phyloP scores from a whole-genome alignment of 169 alveolate species.

The Miamiensis avidus region DNA sequence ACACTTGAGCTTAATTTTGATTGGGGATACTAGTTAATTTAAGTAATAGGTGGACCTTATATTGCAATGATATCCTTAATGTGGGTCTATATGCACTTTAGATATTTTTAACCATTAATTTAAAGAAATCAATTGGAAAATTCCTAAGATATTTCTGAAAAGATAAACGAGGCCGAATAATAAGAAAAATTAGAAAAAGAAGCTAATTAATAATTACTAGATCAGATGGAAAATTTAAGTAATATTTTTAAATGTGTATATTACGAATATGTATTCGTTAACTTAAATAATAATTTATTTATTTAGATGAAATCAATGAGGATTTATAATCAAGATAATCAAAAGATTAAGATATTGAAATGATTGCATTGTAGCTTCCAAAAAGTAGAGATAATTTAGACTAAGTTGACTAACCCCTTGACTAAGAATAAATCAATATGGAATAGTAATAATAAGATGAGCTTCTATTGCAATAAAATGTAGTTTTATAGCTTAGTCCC shows the following conservation, averaged over 20 bases:
- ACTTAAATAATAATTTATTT: too few species aligned
- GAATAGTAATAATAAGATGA: too few species aligned
- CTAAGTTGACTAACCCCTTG: too few species aligned
- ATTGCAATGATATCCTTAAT: not conserved
- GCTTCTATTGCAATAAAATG: too few species aligned
- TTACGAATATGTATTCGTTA: not conserved
- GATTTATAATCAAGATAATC: too few species aligned
- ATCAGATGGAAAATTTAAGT: not conserved
- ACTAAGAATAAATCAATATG: too few species aligned
- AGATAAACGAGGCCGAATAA: not conserved
- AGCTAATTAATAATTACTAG: not conserved
- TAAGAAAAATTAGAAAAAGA: not conserved
- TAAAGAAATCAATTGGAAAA: too few species aligned
- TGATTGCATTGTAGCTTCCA: too few species aligned
- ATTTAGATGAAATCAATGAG: too few species aligned
- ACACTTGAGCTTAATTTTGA: conserved; percentile 7
- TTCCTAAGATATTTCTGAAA: conserved; percentile 8
- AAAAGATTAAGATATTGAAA: too few species aligned
- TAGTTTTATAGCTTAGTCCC: not conserved
- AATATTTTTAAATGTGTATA: not conserved
- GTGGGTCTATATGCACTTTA: conserved; percentile 28
- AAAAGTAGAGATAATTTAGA: too few species aligned
- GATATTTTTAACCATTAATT: conserved; percentile 3
- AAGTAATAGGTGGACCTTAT: conserved; percentile 18
- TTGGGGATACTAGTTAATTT: conserved; percentile 8